Conservation (phyloP, 768 basidiomycete species). For the Chiua virens region DNA sequence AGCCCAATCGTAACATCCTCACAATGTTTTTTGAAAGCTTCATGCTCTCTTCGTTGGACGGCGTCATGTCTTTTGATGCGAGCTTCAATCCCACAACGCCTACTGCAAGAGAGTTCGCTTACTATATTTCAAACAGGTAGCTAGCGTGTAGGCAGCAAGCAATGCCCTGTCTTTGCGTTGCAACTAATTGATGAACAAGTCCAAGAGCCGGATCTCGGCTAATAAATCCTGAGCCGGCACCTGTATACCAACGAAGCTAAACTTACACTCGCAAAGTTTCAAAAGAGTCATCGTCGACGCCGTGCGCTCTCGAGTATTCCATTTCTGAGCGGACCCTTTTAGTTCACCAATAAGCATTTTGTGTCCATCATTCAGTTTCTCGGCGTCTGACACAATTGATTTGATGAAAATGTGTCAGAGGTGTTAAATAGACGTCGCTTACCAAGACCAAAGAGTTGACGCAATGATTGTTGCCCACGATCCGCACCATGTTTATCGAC, state of each 20-base stretch:
- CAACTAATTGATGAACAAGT: constrained; percentile 14
- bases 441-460: no score
- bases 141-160: constrained; percentile 21
- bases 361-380: not conserved
- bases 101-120: not conserved
- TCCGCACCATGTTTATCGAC: not conserved
- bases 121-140: constrained; percentile 15
- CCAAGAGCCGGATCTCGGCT: constrained; percentile 8
- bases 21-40: constrained; percentile 15
- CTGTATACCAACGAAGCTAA: not conserved
- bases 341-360: constrained; percentile 13
- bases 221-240: not conserved
- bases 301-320: constrained; percentile 16
- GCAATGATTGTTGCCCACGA: not conserved
- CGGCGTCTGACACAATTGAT: no score
- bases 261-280: no score
- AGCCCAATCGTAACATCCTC: constrained; percentile 20
- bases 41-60: not conserved
- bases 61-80: constrained; percentile 13
- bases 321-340: not conserved
- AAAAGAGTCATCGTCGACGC: no score
- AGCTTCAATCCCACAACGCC: not conserved
- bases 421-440: no score
- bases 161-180: constrained; percentile 8
- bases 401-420: no score